Evolutionary conservation across 495 filamentous ascomycete genomes (phyloP).

Genomic region (Talaromyces stipitatus): DNA sequence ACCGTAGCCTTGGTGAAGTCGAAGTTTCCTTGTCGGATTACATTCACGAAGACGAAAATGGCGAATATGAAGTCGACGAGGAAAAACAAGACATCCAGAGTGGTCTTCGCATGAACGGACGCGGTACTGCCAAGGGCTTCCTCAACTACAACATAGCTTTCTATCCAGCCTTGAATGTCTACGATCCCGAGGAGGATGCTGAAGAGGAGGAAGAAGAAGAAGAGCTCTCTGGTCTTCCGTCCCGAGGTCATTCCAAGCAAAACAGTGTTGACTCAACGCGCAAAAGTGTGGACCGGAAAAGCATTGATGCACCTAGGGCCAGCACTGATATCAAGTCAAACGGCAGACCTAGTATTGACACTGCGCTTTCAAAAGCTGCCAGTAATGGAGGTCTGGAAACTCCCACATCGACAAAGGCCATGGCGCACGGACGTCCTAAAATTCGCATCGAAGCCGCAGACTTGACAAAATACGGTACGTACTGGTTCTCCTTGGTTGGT

Average conservation of each 20-base stretch:
- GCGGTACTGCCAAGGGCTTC: constrained; percentile 64
- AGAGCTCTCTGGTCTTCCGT: constrained; percentile 16
- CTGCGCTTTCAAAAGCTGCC: constrained; percentile 10
- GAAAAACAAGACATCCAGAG: constrained; percentile 56
- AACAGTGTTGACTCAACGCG: constrained; percentile 24
- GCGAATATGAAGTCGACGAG: constrained; percentile 76
- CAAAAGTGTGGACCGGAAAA: constrained; percentile 17
- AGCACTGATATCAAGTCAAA: constrained; percentile 11
- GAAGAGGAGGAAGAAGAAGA: constrained; percentile 38
- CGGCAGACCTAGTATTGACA: constrained; percentile 31
- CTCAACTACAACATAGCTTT: constrained; percentile 84
- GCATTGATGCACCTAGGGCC: constrained; percentile 14
- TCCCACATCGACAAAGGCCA: constrained; percentile 23
- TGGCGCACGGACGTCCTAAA: constrained; percentile 58
- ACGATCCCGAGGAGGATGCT: constrained; percentile 89
- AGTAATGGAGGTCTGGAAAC: constrained; percentile 5
- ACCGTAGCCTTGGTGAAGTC: constrained; percentile 73
- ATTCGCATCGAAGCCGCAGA: constrained; percentile 71
- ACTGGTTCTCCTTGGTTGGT: constrained; percentile 6
- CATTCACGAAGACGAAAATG: constrained; percentile 65
- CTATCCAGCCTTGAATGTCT: constrained; percentile 78
- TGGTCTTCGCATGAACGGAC: constrained; percentile 57
- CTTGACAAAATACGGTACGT: constrained; percentile 63
- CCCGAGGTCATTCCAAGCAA: constrained; percentile 23
- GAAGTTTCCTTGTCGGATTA: constrained; percentile 75